Evolutionary conservation across 768 basidiomycete species (phyloP), one percentile per base, ranked within the genome.

Genomic region (Leccinum incarnatum): DNA sequence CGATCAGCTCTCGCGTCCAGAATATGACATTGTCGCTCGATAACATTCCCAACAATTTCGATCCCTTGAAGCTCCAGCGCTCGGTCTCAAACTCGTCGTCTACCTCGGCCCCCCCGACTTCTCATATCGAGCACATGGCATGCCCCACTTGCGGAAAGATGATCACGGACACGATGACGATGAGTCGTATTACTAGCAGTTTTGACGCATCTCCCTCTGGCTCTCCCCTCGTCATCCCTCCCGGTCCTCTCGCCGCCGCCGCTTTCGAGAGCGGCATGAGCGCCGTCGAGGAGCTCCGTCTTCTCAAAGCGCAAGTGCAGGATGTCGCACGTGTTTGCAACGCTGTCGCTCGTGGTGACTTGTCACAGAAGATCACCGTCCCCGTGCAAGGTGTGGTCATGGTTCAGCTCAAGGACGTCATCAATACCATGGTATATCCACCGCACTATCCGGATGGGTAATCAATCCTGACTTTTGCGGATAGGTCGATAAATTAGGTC

Each of bases 231-330:
- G 79, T 85, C 45, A 76, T 83, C 6, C 77, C 81, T 19, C 80
- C 81, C 37, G 85, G 85, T 68, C 81, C 83, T 23, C 77, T 85
- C 47, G 80, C 79, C 40, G 75, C 77, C 15, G 83, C 84, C 2
- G 82, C 83, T 4, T 79, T 78, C 55, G 83, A 84, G 70, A 80
- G 80, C 61, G 83, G 83, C 51, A 80, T 86, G 79, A 84, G 82
- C 58, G 84, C 84, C n/a, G 83, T 86, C 12, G 85, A 91, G 70
- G 91, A 94, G 74, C 80, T 93, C 34, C 82, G 81, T 63, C 72
- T 92, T 36, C 81, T 94, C 58, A 91, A 91, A 72, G 88, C 89
- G 21, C 92, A 93, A 75, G 90, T 93, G 0, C 88, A 91, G 75
- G 79, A 91, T 65, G 88, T 91, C 49, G 88, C 88, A 19, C 77